Conservation (phyloP, 2,329 filamentous ascomycete genomes). For the Alternaria arbusti region DNA sequence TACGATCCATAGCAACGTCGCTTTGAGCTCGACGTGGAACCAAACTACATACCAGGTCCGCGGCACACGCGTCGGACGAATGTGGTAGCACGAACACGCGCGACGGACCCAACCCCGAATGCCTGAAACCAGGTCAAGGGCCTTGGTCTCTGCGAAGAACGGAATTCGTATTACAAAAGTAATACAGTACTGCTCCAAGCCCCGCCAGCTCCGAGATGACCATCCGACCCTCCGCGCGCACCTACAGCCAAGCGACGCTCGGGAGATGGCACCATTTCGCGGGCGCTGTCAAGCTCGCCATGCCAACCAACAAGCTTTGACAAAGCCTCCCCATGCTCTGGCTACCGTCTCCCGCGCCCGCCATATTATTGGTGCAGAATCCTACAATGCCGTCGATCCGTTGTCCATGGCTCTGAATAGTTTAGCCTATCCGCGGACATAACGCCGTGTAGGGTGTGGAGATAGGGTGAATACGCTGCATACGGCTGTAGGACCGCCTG, state of each 20-base stretch:
- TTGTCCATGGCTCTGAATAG: neutral
- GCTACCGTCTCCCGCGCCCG: neutral
- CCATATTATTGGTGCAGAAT: neutral
- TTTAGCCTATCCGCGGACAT: neutral
- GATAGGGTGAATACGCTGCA: neutral
- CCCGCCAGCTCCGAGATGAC: neutral
- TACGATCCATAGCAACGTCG: neutral
- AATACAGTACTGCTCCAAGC: neutral
- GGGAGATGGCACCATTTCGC: neutral
- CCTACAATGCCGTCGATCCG: neutral
- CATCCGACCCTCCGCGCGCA: conserved; percentile 9
- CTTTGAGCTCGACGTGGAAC: neutral
- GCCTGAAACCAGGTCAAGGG: conserved; percentile 2
- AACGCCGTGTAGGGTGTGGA: neutral
- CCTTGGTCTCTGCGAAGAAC: neutral
- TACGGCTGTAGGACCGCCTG: neutral
- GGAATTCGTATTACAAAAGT: neutral
- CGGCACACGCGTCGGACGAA: neutral
- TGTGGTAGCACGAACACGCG: neutral
- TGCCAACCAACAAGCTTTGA: neutral
- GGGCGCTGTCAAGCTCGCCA: neutral
- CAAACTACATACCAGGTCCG: neutral
- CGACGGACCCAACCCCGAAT: neutral
- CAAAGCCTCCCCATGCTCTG: neutral
- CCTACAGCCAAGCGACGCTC: neutral